Evolutionary conservation across 495 filamentous ascomycete genomes (phyloP).

Genomic region (Glonium stellatum): DNA sequence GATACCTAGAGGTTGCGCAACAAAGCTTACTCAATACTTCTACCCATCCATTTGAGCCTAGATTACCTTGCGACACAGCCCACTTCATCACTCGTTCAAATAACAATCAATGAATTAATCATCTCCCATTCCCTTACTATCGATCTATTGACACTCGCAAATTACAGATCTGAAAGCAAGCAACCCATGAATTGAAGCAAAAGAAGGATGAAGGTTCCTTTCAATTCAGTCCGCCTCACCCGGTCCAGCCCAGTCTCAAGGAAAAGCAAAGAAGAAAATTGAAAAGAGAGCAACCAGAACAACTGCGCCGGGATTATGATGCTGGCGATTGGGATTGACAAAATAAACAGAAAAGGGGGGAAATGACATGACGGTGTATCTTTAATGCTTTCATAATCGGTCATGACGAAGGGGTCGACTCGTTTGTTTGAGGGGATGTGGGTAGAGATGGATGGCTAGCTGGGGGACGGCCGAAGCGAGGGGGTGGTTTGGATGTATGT

Average conservation of each 20-base stretch:
- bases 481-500: conserved; percentile 11
- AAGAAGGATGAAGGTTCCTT: neutral
- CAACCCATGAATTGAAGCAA: neutral
- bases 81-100: neutral
- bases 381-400: conserved; percentile 38
- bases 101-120: neutral
- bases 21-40: neutral
- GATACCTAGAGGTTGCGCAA: neutral
- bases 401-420: conserved; percentile 24
- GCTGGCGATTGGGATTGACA: conserved; percentile 14
- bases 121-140: conserved; percentile 2
- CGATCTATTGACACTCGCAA: neutral
- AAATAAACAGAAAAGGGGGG: conserved; percentile 11
- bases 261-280: neutral
- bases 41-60: neutral
- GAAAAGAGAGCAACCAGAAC: conserved; percentile 10
- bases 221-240: neutral
- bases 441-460: conserved; percentile 1
- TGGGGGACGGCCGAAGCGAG: conserved; percentile 4
- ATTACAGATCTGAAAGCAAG: neutral
- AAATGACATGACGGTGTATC: conserved; percentile 57
- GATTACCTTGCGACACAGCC: neutral
- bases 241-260: neutral
- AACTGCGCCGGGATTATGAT: conserved; percentile 31
- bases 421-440: conserved; percentile 11